phyloP scores from a whole-genome alignment of 148 eudicot species.

The Simmondsia chinensis region DNA sequence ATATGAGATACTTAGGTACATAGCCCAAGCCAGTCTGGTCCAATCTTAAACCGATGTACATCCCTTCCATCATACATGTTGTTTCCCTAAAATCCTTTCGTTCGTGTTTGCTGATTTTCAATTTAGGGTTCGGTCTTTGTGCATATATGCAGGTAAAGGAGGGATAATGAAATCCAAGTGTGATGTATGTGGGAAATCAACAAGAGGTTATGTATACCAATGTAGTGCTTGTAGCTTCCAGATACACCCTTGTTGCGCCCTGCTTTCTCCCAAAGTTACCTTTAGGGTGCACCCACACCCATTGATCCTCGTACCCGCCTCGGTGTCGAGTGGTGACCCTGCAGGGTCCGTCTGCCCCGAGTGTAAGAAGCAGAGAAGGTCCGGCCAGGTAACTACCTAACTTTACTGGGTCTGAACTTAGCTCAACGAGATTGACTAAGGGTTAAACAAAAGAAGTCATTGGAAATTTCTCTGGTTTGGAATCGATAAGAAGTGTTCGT shows the following conservation, averaged over 20 bases:
- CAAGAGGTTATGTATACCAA: constrained; percentile 53
- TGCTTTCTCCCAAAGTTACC: constrained; percentile 56
- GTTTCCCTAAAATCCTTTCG: too few relatives aligned
- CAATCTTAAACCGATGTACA: too few relatives aligned
- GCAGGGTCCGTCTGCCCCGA: constrained; percentile 32
- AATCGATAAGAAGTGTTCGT: too few relatives aligned
- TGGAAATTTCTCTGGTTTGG: too few relatives aligned
- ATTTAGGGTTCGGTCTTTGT: background rate
- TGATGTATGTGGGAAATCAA: constrained; percentile 58
- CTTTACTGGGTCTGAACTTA: too few relatives aligned
- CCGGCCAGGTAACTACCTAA: too few relatives aligned
- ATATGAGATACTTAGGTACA: too few relatives aligned
- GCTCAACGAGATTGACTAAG: too few relatives aligned
- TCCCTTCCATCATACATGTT: too few relatives aligned
- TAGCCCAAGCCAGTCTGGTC: too few relatives aligned
- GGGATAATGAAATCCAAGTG: constrained; percentile 60
- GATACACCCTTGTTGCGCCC: constrained; percentile 81
- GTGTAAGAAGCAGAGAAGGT: constrained; percentile 54
- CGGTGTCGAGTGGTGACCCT: constrained; percentile 3
- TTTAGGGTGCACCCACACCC: constrained; percentile 56
- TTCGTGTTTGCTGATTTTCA: background rate
- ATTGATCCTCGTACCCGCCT: constrained; percentile 43
- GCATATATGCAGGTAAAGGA: constrained; percentile 20
- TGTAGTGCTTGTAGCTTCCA: constrained; percentile 80
- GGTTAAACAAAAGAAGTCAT: too few relatives aligned